These are phyloP conservation scores for Isabelozyma pseudorhagii DNA, from an alignment of 805 yeast genomes.

Conservation along the genomic window DNA sequence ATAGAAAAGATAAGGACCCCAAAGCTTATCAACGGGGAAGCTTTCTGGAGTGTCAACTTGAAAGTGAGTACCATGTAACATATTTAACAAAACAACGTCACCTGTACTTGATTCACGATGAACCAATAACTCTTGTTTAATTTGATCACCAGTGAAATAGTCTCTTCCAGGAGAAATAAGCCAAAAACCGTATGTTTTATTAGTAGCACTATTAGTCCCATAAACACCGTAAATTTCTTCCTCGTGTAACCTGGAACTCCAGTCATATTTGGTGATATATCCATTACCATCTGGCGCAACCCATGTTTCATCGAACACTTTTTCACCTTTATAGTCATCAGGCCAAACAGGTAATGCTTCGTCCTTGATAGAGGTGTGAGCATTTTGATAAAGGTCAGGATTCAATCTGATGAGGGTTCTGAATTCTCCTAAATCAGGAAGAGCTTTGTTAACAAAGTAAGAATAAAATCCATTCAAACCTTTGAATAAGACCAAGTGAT, in stretches of 20 bases:
- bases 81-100: conserved; percentile 8
- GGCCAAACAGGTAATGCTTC: conserved; percentile 6
- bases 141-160: conserved; percentile 7
- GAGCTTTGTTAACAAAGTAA: conserved; percentile 4
- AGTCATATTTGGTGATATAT: conserved; percentile 8
- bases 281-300: not conserved
- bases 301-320: conserved; percentile 8
- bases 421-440: conserved; percentile 5
- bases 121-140: conserved; percentile 7
- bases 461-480: conserved; percentile 6
- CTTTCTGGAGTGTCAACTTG: conserved; percentile 5
- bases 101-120: conserved; percentile 8
- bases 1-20: conserved; percentile 8
- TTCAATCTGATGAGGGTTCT: conserved; percentile 5
- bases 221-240: conserved; percentile 9
- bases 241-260: conserved; percentile 8
- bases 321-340: conserved; percentile 3
- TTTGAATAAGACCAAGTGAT: conserved; percentile 4
- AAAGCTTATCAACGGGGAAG: conserved; percentile 4
- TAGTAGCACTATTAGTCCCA: conserved; percentile 1
- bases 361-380: conserved; percentile 5
- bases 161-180: conserved; percentile 7
- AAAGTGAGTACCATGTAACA: conserved; percentile 10
- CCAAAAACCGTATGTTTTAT: conserved; percentile 8
- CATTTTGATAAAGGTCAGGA: conserved; percentile 6